Percentiles rank a stretch among this genome's conserved stretches.
phyloP scores from a whole-genome alignment of 768 basidiomycete species.

The Tylopilus sp. region DNA sequence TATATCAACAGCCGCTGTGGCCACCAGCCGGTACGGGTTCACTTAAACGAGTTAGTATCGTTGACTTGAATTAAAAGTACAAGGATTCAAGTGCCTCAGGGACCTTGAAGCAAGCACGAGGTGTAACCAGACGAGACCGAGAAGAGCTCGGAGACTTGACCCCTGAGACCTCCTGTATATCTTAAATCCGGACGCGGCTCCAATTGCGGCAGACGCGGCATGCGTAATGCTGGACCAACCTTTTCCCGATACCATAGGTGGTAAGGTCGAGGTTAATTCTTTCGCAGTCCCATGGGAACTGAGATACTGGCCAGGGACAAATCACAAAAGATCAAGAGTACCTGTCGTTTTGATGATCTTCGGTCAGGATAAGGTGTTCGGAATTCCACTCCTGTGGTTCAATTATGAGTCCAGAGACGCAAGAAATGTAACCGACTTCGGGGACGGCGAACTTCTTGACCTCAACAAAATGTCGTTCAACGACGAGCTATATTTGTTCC shows the following conservation, averaged over 20 bases:
- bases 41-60: not conserved
- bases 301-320: not conserved
- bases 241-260: not conserved
- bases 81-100: not conserved
- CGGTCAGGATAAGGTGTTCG: not conserved
- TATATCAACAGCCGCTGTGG: not conserved
- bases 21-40: not conserved
- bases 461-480: not conserved
- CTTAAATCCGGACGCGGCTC: not conserved
- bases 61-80: not conserved
- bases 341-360: not conserved
- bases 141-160: not conserved
- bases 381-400: too few relatives aligned
- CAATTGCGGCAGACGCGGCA: not conserved
- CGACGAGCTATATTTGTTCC: not conserved
- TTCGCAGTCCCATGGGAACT: not conserved
- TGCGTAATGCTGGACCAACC: not conserved
- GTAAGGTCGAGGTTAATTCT: not conserved
- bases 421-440: conserved; percentile 7
- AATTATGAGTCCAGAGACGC: too few relatives aligned
- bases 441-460: not conserved
- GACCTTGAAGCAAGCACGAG: not conserved
- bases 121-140: not conserved
- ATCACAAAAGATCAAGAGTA: not conserved
- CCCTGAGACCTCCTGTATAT: too few relatives aligned